These are phyloP conservation scores for Pseudopithomyces maydicus DNA, from an alignment of 2,329 filamentous ascomycete genomes.

Conservation along the genomic window DNA sequence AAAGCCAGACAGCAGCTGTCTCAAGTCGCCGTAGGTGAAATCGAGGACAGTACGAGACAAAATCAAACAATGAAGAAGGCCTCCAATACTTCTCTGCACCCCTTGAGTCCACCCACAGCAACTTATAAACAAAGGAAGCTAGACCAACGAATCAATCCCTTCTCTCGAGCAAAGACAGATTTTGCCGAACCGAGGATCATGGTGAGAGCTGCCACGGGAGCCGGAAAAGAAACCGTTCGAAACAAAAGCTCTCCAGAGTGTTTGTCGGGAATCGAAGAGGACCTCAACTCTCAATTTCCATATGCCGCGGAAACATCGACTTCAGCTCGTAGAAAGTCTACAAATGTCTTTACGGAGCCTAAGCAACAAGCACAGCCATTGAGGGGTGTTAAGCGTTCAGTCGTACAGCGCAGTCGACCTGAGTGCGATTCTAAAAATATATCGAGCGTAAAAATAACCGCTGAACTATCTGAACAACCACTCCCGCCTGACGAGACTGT, in stretches of 20 bases:
- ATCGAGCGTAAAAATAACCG: slow-evolving; percentile 4
- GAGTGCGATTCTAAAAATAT: slow-evolving; percentile 3
- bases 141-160: slow-evolving; percentile 15
- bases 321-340: slow-evolving; percentile 13
- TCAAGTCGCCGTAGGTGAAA: not conserved
- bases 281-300: not conserved
- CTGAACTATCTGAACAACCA: slow-evolving; percentile 1
- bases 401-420: slow-evolving; percentile 2
- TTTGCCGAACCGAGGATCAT: slow-evolving; percentile 10
- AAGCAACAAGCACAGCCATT: slow-evolving; percentile 10
- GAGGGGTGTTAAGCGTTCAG: slow-evolving; percentile 2
- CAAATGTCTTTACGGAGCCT: slow-evolving; percentile 17
- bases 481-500: slow-evolving; percentile 18
- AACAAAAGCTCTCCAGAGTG: not conserved
- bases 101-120: slow-evolving; percentile 11
- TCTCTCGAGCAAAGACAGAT: slow-evolving; percentile 11
- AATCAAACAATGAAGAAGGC: not conserved
- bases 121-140: slow-evolving; percentile 8
- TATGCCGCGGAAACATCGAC: slow-evolving; percentile 1
- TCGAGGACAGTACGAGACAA: slow-evolving; percentile 1
- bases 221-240: not conserved
- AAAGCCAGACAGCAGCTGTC: slow-evolving; percentile 1
- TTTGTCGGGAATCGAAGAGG: slow-evolving; percentile 4
- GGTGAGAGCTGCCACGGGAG: slow-evolving; percentile 9
- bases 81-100: slow-evolving; percentile 11